Evolutionary conservation across 2,329 filamentous ascomycete genomes (phyloP), one percentile per base, ranked within the genome.

Genomic region (Nectriaceae sp.): DNA sequence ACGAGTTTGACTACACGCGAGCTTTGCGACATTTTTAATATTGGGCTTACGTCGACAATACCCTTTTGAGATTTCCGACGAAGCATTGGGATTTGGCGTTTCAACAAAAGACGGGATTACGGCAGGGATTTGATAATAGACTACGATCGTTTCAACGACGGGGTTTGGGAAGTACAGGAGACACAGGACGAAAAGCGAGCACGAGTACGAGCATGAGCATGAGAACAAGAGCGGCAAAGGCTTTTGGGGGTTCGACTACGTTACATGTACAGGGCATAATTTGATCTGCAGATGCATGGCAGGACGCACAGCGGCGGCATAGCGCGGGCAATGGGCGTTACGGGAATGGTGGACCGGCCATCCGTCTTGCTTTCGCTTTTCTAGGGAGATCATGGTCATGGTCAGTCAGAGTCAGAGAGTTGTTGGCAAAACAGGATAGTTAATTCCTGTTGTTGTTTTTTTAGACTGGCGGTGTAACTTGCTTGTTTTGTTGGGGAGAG

Each of bases 21-120:
- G 50, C 42, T 54, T 60, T 51, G 56, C 54, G 50, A 56, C 48
- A 58, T 50, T 60, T 56, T 42, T 49, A 47, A 59, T 59, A 37
- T 19, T 29, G 38, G 41, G 42, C 49, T 49, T 36, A 38, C 39
- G 49, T 52, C 49, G 46, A 46, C 39, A 45, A 52, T 52, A 52
- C 49, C 49, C 49, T 40, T 47, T 45, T n/a, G n/a, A 40, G 39
- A 40, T 35, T 31, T 43, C 40, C 49, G 49, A 52, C 49, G 49
- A 52, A 26, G 50, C 42, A 52, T 49, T 42, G 46, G 42, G 42
- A 51, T 16, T 16, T 33, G 49, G 49, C 45, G 49, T 52, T 52
- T 36, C 43, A 47, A 20, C 38, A 42, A 50, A 40, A 43, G 46
- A 49, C 26, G 50, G 46, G 37, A 43, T 40, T 43, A 37, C 47